Percentiles rank a stretch among this genome's conserved stretches.
Conservation (phyloP, 306 rosid species). For the Luffa aegyptiaca region DNA sequence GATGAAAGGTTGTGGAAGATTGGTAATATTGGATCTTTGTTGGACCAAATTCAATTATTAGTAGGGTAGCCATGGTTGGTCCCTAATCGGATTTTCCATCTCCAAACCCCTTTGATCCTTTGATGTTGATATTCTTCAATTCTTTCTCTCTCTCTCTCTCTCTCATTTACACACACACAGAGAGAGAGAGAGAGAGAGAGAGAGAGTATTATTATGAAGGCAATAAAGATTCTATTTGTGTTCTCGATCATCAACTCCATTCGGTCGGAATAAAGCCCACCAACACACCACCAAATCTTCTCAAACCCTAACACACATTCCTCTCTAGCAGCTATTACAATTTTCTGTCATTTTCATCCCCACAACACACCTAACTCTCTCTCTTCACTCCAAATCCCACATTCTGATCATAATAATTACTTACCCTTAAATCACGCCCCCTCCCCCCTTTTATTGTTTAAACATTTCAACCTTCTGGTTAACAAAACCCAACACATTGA, state of each 20-base stretch:
- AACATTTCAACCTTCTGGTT: neutral
- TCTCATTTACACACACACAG: neutral
- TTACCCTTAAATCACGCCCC: no score
- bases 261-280: slow-evolving; percentile 74
- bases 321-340: neutral
- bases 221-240: slow-evolving; percentile 23
- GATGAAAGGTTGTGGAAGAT: neutral
- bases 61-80: slow-evolving; percentile 45
- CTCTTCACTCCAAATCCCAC: neutral
- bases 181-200: no score
- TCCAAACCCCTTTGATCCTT: slow-evolving; percentile 16
- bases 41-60: slow-evolving; percentile 49
- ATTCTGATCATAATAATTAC: no score
- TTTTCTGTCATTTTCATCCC: neutral
- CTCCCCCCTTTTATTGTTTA: no score
- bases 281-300: slow-evolving; percentile 19
- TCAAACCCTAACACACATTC: slow-evolving; percentile 16
- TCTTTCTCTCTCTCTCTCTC: slow-evolving; percentile 6
- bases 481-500: no score
- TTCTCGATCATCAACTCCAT: slow-evolving; percentile 31
- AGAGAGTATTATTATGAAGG: slow-evolving; percentile 8
- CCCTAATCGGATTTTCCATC: slow-evolving; percentile 28
- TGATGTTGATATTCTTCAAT: slow-evolving; percentile 29
- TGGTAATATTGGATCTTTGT: slow-evolving; percentile 27
- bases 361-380: neutral